phyloP scores from a whole-genome alignment of 1,139 yeast species.

The Geotrichum aggregatum region DNA sequence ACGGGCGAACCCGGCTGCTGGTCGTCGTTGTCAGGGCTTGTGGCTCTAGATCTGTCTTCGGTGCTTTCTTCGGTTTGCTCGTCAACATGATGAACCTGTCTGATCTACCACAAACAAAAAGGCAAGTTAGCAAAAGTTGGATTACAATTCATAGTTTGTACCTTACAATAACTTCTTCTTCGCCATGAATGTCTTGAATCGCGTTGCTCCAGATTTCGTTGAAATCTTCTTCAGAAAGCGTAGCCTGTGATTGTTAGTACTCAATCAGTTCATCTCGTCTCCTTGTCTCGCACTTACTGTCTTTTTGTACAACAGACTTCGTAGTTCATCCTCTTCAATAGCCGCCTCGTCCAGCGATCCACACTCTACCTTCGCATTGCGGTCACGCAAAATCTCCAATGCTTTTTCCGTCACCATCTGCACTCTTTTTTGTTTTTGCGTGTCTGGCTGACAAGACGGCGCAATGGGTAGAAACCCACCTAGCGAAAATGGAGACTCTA shows the following conservation, averaged over 20 bases:
- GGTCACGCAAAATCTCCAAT: constrained; percentile 59
- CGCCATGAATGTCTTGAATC: constrained; percentile 57
- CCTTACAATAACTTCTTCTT: constrained; percentile 80
- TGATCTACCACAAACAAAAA: constrained; percentile 6
- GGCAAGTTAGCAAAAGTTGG: not conserved
- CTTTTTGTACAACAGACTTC: constrained; percentile 30
- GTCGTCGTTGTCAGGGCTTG: constrained; percentile 24
- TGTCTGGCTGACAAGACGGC: constrained; percentile 69
- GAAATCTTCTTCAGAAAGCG: constrained; percentile 65
- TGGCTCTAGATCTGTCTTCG: too few relatives aligned
- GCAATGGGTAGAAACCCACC: constrained; percentile 59
- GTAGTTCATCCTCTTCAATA: constrained; percentile 34
- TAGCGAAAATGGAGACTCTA: constrained; percentile 48
- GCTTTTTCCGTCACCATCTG: constrained; percentile 66
- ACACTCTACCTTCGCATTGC: constrained; percentile 67
- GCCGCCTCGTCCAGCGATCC: constrained; percentile 46
- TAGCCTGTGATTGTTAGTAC: constrained; percentile 24
- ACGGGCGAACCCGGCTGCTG: constrained; percentile 2
- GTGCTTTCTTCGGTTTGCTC: constrained; percentile 19
- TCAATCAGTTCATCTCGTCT: not conserved
- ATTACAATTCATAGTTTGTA: not conserved
- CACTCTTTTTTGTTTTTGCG: constrained; percentile 64
- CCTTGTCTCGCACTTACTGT: constrained; percentile 25
- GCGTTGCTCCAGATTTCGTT: constrained; percentile 76
- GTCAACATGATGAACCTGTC: constrained; percentile 15